phyloP scores from a whole-genome alignment of 495 filamentous ascomycete species.

The Penicillium flavigenum region DNA sequence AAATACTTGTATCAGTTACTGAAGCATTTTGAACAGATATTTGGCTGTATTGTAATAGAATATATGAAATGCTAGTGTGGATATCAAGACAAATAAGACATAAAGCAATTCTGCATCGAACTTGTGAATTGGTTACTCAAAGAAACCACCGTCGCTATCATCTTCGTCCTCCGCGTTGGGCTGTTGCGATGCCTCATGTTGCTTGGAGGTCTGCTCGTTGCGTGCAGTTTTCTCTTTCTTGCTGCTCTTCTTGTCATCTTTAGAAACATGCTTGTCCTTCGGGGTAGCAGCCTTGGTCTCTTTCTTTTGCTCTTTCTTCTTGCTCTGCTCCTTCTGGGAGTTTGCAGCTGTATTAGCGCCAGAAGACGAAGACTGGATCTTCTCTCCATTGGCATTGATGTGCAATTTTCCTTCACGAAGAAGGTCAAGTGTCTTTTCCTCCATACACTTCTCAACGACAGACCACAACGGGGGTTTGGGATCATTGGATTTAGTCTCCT shows the following conservation, averaged over 20 bases:
- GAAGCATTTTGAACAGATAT: not conserved
- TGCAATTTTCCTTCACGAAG: conserved; percentile 53
- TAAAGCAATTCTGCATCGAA: conserved; percentile 3
- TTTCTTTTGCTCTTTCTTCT: conserved; percentile 18
- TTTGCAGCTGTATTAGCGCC: not conserved
- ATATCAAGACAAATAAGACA: conserved; percentile 24
- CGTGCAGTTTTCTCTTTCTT: conserved; percentile 17
- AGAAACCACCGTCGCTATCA: conserved; percentile 61
- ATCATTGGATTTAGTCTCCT: conserved; percentile 17
- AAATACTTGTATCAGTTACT: too few species aligned
- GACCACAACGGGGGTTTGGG: conserved; percentile 64
- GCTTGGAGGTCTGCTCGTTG: conserved; percentile 14
- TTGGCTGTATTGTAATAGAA: conserved; percentile 1
- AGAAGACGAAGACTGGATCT: conserved; percentile 10
- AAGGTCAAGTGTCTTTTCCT: conserved; percentile 60
- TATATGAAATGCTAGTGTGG: conserved; percentile 20
- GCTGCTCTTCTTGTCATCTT: conserved; percentile 14
- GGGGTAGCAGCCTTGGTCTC: conserved; percentile 10
- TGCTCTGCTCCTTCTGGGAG: conserved; percentile 16
- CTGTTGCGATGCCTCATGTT: conserved; percentile 13
- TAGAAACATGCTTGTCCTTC: conserved; percentile 5
- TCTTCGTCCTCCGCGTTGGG: conserved; percentile 26
- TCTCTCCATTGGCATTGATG: conserved; percentile 27
- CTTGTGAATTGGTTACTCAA: conserved; percentile 31
- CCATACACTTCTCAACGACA: conserved; percentile 65